Percentiles rank a stretch among this genome's conserved stretches.
Evolutionary conservation across 192 early-diverging fungal genomes (phyloP).

Genomic region (Diversispora epigaea): DNA sequence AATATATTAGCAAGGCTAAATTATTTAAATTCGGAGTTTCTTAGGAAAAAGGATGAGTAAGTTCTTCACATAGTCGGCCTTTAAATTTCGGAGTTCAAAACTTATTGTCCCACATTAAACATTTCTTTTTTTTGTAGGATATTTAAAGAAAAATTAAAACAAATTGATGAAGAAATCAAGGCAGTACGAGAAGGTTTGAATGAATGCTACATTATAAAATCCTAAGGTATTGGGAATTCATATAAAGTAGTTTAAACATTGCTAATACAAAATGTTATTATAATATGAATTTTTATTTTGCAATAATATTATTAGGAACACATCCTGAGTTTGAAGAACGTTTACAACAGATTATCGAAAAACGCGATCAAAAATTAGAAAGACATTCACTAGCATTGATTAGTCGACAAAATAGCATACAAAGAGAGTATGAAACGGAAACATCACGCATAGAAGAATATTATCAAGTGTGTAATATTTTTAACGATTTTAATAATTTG

Average conservation of each 20-base stretch:
- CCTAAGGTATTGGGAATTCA: not conserved
- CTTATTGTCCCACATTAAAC: slow-evolving; percentile 1
- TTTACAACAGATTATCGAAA: slow-evolving; percentile 52
- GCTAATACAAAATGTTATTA: not conserved
- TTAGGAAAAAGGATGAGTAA: too few relatives aligned
- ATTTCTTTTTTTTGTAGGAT: slow-evolving; percentile 32
- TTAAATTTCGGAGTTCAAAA: not conserved
- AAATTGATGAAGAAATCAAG: slow-evolving; percentile 30
- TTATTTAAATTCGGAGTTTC: too few relatives aligned
- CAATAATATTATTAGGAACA: slow-evolving; percentile 40
- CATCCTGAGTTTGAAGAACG: slow-evolving; percentile 65
- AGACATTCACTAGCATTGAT: slow-evolving; percentile 56
- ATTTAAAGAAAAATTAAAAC: slow-evolving; percentile 37
- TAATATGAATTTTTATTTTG: too few relatives aligned
- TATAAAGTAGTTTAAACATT: not conserved
- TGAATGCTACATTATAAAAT: too few relatives aligned
- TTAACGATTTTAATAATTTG: not conserved
- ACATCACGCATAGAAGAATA: slow-evolving; percentile 56
- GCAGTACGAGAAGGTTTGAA: not conserved
- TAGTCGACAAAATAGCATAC: slow-evolving; percentile 62
- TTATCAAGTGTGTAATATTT: slow-evolving; percentile 47
- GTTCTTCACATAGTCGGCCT: too few relatives aligned
- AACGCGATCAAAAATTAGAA: slow-evolving; percentile 52
- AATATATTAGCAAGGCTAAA: too few relatives aligned
- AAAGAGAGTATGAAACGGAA: slow-evolving; percentile 54